Conservation (phyloP, 305 asterid genomes). For the Solanum hybrid region DNA sequence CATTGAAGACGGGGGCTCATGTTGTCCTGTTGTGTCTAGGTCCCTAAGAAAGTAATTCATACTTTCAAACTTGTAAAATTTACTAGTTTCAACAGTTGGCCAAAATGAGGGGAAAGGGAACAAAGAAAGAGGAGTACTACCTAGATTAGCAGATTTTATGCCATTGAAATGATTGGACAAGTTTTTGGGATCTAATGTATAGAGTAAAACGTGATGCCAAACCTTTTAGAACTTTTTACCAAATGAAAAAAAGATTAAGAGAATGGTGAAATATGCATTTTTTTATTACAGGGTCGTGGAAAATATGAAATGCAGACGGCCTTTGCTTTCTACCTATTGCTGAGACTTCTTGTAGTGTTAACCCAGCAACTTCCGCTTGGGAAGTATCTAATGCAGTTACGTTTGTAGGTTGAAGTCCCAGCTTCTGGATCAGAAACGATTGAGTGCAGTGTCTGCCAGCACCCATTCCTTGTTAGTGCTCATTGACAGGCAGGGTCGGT, state of each 20-base stretch:
- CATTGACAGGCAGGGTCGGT: slow-evolving; percentile 22
- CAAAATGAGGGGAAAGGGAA: neutral
- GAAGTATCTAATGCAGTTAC: neutral
- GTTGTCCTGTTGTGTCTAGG: neutral
- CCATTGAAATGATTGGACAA: neutral
- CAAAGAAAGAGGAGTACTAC: neutral
- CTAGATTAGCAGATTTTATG: neutral
- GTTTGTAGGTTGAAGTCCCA: slow-evolving; percentile 60
- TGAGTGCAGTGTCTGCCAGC: slow-evolving; percentile 89
- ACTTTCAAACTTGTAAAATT: neutral
- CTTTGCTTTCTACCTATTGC: neutral
- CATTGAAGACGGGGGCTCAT: neutral
- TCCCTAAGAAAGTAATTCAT: neutral
- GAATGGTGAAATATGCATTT: neutral
- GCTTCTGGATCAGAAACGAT: slow-evolving; percentile 74
- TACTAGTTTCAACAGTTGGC: neutral
- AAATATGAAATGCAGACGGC: neutral
- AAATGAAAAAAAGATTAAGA: neutral
- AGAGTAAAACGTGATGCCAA: neutral
- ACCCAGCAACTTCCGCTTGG: neutral
- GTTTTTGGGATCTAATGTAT: neutral
- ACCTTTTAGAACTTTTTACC: neutral
- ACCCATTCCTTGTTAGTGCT: slow-evolving; percentile 65
- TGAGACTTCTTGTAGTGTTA: neutral
- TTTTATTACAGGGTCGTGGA: neutral